phyloP scores from a whole-genome alignment of 345 rosid genomes.

The Salix brachista region DNA sequence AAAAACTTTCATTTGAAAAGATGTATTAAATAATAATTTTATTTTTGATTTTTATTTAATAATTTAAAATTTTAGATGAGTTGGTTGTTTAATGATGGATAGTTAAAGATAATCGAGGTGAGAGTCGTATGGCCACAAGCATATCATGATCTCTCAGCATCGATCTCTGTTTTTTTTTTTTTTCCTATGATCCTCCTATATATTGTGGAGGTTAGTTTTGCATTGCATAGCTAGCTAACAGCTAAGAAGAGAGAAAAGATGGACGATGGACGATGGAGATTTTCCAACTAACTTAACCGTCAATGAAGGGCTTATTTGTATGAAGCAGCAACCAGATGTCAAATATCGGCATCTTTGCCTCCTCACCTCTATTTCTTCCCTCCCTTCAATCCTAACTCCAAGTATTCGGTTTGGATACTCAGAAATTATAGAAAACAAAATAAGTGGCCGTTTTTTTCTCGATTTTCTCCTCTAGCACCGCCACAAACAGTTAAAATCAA shows the following conservation, averaged over 20 bases:
- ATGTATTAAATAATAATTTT: too few relatives aligned
- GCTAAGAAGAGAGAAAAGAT: not conserved
- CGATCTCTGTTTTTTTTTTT: too few relatives aligned
- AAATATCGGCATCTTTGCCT: not conserved
- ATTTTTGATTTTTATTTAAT: too few relatives aligned
- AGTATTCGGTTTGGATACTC: slow-evolving; percentile 17
- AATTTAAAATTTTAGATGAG: fast-evolving
- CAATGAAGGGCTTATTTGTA: slow-evolving; percentile 1
- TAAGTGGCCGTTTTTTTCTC: not conserved
- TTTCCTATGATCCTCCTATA: too few relatives aligned
- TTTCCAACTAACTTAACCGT: not conserved
- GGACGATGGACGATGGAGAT: not conserved
- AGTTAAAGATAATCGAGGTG: too few relatives aligned
- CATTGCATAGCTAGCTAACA: not conserved
- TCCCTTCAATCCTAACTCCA: slow-evolving; percentile 19
- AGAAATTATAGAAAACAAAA: not conserved
- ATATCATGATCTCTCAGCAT: too few relatives aligned
- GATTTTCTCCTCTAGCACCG: not conserved
- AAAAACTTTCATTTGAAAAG: too few relatives aligned
- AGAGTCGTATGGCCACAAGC: too few relatives aligned
- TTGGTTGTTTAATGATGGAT: too few relatives aligned
- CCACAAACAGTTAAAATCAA: too few relatives aligned
- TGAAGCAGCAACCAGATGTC: not conserved
- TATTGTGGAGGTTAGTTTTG: too few relatives aligned
- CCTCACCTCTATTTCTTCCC: slow-evolving; percentile 18